Conservation (phyloP, 148 eudicot species). For the Cornus kousa region DNA sequence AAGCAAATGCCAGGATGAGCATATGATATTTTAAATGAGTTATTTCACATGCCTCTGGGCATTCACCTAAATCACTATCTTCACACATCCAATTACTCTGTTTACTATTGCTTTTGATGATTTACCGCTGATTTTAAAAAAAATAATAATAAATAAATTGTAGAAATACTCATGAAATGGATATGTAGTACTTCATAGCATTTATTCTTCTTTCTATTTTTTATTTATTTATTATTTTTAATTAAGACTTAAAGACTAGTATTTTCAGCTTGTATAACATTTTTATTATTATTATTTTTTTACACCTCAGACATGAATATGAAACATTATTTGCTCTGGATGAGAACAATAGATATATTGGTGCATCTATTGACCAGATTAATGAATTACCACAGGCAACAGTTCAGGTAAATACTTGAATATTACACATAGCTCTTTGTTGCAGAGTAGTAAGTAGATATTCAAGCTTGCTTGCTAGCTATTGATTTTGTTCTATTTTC, state of each 20-base stretch:
- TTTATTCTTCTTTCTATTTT: too few species aligned
- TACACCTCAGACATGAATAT: slow-evolving; percentile 44
- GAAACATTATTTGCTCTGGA: slow-evolving; percentile 93
- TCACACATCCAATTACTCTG: too few species aligned
- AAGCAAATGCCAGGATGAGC: too few species aligned
- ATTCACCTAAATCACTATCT: too few species aligned
- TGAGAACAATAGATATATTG: slow-evolving; percentile 81
- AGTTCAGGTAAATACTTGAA: slow-evolving; percentile 49
- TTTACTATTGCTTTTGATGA: too few species aligned
- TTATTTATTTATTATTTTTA: too few species aligned
- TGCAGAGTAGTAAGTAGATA: neutral
- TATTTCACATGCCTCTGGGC: too few species aligned
- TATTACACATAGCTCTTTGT: neutral
- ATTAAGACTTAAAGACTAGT: neutral
- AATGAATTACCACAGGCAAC: slow-evolving; percentile 68
- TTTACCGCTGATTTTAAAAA: too few species aligned
- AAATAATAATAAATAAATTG: too few species aligned
- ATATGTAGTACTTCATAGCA: too few species aligned
- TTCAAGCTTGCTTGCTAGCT: neutral
- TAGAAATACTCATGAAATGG: too few species aligned
- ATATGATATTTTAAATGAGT: too few species aligned
- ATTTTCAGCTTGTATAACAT: neutral
- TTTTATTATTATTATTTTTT: neutral
- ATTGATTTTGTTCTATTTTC: slow-evolving; percentile 7
- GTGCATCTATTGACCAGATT: slow-evolving; percentile 63